These are phyloP conservation scores for Blastocystis sp. DNA, from an alignment of 352 stramenopile species.

Conservation along the genomic window DNA sequence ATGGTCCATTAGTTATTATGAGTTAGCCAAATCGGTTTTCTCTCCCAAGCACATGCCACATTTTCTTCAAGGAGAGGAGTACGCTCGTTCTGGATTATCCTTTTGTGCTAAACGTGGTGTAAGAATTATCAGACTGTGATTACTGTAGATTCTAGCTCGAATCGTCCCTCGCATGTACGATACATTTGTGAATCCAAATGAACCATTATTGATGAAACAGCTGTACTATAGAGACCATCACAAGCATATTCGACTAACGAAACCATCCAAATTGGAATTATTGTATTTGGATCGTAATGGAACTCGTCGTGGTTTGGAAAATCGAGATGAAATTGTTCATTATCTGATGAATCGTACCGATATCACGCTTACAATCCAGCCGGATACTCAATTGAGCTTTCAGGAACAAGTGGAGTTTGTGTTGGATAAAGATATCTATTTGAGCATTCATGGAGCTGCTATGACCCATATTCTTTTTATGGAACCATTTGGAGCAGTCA, in stretches of 20 bases:
- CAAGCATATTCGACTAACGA: not conserved
- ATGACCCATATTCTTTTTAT: conserved; percentile 59
- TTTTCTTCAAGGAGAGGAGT: conserved; percentile 28
- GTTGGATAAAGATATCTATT: conserved; percentile 14
- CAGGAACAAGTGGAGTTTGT: conserved; percentile 36
- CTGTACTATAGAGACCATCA: not conserved
- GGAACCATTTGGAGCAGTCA: conserved; percentile 32
- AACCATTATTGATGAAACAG: conserved; percentile 10
- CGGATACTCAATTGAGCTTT: conserved; percentile 4
- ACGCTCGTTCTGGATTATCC: not conserved
- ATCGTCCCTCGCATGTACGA: conserved; percentile 51
- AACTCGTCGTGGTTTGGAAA: not conserved
- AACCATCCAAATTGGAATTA: not conserved
- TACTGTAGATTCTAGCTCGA: conserved; percentile 23
- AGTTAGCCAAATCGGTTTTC: conserved; percentile 22
- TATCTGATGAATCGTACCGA: not conserved
- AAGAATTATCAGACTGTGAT: too few species aligned
- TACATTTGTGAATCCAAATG: not conserved
- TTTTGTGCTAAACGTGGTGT: conserved; percentile 37
- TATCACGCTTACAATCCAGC: not conserved
- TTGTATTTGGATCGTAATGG: conserved; percentile 50
- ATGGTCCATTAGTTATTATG: conserved; percentile 38
- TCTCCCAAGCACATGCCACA: not conserved
- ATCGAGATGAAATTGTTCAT: not conserved
- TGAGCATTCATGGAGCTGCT: conserved; percentile 45